Conservation (phyloP, 345 rosid species). For the Eucalyptus urophylla region DNA sequence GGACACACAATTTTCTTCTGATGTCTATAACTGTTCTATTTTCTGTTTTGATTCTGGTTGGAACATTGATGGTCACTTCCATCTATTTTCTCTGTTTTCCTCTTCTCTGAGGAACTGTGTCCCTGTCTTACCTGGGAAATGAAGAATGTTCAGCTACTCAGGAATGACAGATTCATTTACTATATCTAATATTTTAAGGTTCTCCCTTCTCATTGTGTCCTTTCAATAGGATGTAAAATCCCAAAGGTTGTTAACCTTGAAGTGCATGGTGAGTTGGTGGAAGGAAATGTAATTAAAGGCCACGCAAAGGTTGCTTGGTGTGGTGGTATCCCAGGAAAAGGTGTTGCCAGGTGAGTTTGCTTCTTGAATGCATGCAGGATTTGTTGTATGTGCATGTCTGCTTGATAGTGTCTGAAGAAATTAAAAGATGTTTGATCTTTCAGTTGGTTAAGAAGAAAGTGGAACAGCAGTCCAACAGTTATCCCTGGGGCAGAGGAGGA, state of each 20-base stretch:
- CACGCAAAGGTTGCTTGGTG: conserved; percentile 91
- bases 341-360: conserved; percentile 68
- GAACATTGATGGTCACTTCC: neutral
- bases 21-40: neutral
- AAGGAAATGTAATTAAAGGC: conserved; percentile 67
- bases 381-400: neutral
- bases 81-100: neutral
- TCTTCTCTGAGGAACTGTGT: neutral
- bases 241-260: conserved; percentile 92
- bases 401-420: neutral
- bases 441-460: conserved; percentile 93
- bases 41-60: neutral
- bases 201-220: neutral
- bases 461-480: conserved; percentile 91
- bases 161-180: neutral
- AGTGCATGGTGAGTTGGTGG: conserved; percentile 74
- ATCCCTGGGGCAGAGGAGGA: conserved; percentile 87
- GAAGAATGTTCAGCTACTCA: neutral
- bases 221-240: conserved; percentile 59
- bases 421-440: neutral
- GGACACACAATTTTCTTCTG: neutral
- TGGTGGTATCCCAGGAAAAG: conserved; percentile 92
- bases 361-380: neutral
- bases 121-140: neutral
- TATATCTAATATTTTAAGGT: neutral